phyloP scores from a whole-genome alignment of 805 yeast genomes.

The Ogataea ramenticola region DNA sequence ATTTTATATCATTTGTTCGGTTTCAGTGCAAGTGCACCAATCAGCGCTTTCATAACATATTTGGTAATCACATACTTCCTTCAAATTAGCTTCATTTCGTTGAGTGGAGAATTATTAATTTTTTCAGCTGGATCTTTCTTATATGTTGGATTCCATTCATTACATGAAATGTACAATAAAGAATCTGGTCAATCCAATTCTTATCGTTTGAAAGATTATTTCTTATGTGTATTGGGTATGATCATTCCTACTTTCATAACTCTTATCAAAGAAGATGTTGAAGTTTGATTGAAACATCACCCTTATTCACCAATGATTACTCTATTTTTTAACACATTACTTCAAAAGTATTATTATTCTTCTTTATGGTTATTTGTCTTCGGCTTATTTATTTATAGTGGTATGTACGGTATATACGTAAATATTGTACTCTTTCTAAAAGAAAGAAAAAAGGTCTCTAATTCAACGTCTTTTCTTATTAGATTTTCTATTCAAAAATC shows the following conservation, averaged over 20 bases:
- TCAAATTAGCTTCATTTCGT: conserved; percentile 22
- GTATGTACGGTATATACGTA: no score
- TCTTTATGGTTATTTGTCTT: no score
- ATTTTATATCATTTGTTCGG: conserved; percentile 40
- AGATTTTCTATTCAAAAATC: conserved; percentile 21
- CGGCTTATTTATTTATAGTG: no score
- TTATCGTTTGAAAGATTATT: conserved; percentile 5
- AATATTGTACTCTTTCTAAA: no score
- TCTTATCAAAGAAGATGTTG: conserved; percentile 15
- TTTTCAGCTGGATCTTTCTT: conserved; percentile 70
- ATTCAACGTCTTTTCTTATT: not conserved
- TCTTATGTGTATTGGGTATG: conserved; percentile 21
- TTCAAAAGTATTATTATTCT: no score
- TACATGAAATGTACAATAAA: conserved; percentile 32
- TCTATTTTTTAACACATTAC: no score
- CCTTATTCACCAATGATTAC: no score
- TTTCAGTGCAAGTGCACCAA: conserved; percentile 57
- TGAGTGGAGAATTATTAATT: conserved; percentile 45
- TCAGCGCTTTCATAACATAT: conserved; percentile 49
- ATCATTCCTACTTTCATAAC: conserved; percentile 19
- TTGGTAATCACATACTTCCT: conserved; percentile 2
- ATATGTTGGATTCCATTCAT: conserved; percentile 62
- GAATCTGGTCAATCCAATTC: not conserved
- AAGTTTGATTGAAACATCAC: not conserved
- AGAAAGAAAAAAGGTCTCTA: no score